Base-by-base conservation (phyloP, 768 basidiomycete genomes). In the Mycena indigotica region DNA sequence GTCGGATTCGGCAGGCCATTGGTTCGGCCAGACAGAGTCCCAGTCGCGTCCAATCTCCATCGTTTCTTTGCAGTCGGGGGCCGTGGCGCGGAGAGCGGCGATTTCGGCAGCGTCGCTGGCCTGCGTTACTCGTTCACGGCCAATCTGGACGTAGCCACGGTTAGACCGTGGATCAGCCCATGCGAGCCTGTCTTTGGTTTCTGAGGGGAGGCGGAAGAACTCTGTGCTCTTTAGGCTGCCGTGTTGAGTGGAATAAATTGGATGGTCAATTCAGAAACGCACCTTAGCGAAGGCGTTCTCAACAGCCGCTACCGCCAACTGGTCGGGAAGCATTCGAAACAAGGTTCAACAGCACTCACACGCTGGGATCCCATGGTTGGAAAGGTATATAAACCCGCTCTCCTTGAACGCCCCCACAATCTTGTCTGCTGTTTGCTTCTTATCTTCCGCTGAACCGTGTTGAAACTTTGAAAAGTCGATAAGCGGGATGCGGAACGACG, bases 21-120 rank as follows among this genome's bases (percentile, higher is more conserved):
- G 80, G 69, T 95, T 95, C 58, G 82, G 84, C 86, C 87, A 91
- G 35, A 73, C 78, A 16, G 80, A 75, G 62, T 90, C 91, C 84
- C 88, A 89, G 56, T 95, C 91, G 24, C 88, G 80, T 28, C 93
- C 92, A 44, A 95, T 93, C 70, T 95, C 93, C 86, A 95, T 92
- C 6, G 84, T 78, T 70, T 95, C 92, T 71, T 93, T 92, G 73
- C 73, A 84, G 67, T 93, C 92, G 0, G 93, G 92, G 0, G 92
- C 85, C 57, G 84, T 85, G 56, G 74, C 76, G n/a, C 93, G 85
- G 21, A 94, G 74, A 41, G 78, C 70, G 44, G 85, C 87, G 63
- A 95, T 93, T 73, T 92, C 91, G 17, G 77, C 71, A 10, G 84
- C 79, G 70, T 91, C 84, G 28, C 80, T 75, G 24, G 87, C 86